Percentiles rank a stretch among this genome's conserved stretches.
phyloP scores from a whole-genome alignment of 495 filamentous ascomycete species.

The Hyphodiscus hymeniophilus region DNA sequence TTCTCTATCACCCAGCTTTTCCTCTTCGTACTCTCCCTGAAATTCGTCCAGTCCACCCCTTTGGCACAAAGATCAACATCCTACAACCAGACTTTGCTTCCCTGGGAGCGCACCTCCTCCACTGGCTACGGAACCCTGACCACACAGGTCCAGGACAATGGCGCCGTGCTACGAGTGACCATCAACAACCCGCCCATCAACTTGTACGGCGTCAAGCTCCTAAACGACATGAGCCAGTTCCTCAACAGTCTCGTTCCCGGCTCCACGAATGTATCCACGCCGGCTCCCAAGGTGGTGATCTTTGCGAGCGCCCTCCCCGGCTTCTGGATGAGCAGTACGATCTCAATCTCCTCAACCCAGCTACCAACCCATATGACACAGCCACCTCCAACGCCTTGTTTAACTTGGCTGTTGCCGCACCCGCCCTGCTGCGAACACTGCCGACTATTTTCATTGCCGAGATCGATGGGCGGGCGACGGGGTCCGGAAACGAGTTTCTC shows the following conservation, averaged over 20 bases:
- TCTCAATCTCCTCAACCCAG: constrained; percentile 5
- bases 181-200: constrained; percentile 2
- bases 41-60: background rate
- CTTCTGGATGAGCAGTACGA: constrained; percentile 21
- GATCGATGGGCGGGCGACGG: constrained; percentile 22
- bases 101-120: background rate
- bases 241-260: background rate
- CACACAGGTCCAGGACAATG: background rate
- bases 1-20: background rate
- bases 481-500: constrained; percentile 21
- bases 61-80: constrained; percentile 11
- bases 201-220: background rate
- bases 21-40: background rate
- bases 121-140: background rate
- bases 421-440: constrained; percentile 8
- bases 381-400: background rate
- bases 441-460: constrained; percentile 24
- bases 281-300: constrained; percentile 23
- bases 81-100: background rate
- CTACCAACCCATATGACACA: background rate
- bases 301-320: constrained; percentile 18
- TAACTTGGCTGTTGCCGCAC: background rate
- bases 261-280: constrained; percentile 1
- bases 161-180: background rate
- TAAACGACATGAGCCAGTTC: background rate